Conservation (phyloP, 495 filamentous ascomycete species). For the Diplogelasinospora grovesii region DNA sequence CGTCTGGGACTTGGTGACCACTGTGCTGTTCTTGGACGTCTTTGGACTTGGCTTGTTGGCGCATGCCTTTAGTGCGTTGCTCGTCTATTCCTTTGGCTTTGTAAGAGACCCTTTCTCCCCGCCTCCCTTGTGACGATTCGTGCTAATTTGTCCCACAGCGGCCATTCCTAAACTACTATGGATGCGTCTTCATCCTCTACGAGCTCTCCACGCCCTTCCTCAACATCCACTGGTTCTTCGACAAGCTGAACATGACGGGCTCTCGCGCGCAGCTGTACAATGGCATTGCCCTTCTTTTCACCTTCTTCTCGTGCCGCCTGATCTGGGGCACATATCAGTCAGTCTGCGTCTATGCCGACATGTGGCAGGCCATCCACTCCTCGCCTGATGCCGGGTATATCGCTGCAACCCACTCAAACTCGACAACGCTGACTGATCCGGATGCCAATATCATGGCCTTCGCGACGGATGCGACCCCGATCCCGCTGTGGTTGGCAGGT, state of each 20-base stretch:
- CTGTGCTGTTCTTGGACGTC: conserved; percentile 59
- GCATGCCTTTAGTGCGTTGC: conserved; percentile 78
- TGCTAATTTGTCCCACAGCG: conserved; percentile 45
- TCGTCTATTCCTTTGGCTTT: conserved; percentile 86
- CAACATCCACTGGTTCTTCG: conserved; percentile 99
- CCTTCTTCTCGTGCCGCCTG: conserved; percentile 85
- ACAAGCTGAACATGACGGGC: conserved; percentile 94
- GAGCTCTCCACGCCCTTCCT: conserved; percentile 92
- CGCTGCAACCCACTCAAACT: conserved; percentile 22
- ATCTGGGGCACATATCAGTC: conserved; percentile 88
- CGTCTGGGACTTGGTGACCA: conserved; percentile 82
- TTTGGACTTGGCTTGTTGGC: conserved; percentile 88
- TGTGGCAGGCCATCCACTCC: conserved; percentile 56
- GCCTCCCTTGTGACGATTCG: not conserved
- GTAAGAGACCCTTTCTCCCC: conserved; percentile 62
- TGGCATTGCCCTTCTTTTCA: conserved; percentile 61
- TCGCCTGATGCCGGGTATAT: conserved; percentile 26
- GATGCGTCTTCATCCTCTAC: conserved; percentile 88
- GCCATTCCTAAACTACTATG: conserved; percentile 93
- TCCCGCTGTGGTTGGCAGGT: conserved; percentile 75
- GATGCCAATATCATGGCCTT: conserved; percentile 41
- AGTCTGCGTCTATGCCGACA: conserved; percentile 66
- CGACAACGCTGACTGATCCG: conserved; percentile 24
- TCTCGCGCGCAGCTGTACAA: conserved; percentile 76
- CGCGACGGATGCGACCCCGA: conserved; percentile 35